Percentiles rank a stretch among this genome's conserved stretches.
Evolutionary conservation across 305 asterid genomes (phyloP).

Genomic region (Fraxinus sp.): DNA sequence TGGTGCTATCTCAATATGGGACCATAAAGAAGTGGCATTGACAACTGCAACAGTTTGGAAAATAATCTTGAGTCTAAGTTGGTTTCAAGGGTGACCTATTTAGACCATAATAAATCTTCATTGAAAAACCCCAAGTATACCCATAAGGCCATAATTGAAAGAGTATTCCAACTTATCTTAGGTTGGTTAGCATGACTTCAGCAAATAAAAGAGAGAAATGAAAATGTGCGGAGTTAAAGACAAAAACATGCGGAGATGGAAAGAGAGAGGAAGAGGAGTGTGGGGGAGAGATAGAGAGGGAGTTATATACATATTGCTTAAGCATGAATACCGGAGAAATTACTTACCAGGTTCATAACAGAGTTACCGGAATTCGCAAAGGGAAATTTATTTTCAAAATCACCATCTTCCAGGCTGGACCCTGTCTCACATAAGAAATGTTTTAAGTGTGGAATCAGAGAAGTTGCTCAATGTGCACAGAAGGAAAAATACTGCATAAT

Average conservation of each 20-base stretch:
- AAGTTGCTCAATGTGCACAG: conserved; percentile 9
- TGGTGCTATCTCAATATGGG: background rate
- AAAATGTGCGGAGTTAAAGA: background rate
- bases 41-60: background rate
- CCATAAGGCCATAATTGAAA: background rate
- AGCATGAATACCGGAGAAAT: conserved; percentile 16
- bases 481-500: conserved; percentile 13
- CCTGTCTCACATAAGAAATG: conserved; percentile 46
- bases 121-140: background rate
- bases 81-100: background rate
- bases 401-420: conserved; percentile 42
- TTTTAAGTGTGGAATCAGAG: conserved; percentile 18
- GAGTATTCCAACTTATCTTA: background rate
- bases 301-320: conserved; percentile 1
- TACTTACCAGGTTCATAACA: conserved; percentile 75
- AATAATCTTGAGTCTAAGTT: background rate
- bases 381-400: conserved; percentile 58
- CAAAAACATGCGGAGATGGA: background rate
- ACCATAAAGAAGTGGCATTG: background rate
- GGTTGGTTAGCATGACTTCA: background rate
- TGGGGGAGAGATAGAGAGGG: background rate
- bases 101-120: background rate
- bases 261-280: background rate
- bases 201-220: background rate
- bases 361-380: conserved; percentile 76